Base-by-base conservation (phyloP, 2,329 filamentous ascomycete genomes). In the Botrytis tulipae region DNA sequence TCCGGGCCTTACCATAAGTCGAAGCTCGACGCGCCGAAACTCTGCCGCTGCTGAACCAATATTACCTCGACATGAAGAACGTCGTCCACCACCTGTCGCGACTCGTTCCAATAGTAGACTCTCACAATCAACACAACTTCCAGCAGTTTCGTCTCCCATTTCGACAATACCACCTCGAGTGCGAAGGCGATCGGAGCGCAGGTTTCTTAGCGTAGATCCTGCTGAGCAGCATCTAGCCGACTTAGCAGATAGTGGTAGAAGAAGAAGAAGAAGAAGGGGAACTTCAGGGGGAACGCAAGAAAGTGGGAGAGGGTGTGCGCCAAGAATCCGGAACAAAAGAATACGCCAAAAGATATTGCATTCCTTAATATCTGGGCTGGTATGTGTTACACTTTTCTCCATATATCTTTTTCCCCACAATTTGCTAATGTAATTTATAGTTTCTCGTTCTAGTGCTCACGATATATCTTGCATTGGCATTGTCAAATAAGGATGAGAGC, bases 401-500 rank as follows among this genome's bases (percentile, higher is more conserved):
- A n/a, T 4, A 12, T 14, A 22, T 16, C n/a, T n/a, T 16, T 29
- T 20, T 66, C 14, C 32, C 35, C 22, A 46, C 14, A 35, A 25
- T 25, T 44, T 62, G 44, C 67, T 73, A 65, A 75, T 77, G 73
- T 76, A 29, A 67, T 22, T 25, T 57, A 10, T 57, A 80, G 79
- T 77, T 80, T 62, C 74, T 80, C 16, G 76, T 76, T 4, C 73
- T 80, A 16, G 67, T 80, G 14, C 73, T 80, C 37, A 77, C 77
- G 9, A 74, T 80, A 29, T 80, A 96, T 80, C 87, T 97, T 76
- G 88, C 88, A 8, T 87, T 97, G 62, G 88, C 90, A 32, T 85
- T 94, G 62, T 91, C 91, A 4, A 86, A 89, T 75, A 88, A 87
- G 59, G 85, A 89, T 74, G 84, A 88, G 69, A 88, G 88, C 60